Conservation (phyloP, 192 early-diverging fungal species). For the Mortierella claussenii region DNA sequence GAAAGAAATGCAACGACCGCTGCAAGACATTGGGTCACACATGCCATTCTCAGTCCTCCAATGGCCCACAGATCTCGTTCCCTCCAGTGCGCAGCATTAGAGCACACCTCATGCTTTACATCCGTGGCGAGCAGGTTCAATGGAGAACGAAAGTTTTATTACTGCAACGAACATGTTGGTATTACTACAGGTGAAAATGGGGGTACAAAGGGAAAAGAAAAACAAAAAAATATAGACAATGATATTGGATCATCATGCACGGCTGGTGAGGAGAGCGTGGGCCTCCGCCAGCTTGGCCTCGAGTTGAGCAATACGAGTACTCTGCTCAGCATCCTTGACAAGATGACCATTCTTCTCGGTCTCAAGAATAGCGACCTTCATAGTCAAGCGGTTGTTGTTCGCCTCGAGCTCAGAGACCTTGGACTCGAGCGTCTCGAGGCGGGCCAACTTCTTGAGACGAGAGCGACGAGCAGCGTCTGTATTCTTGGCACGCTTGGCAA, state of each 20-base stretch:
- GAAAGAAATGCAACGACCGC: too few species aligned
- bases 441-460: constrained; percentile 81
- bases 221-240: neutral
- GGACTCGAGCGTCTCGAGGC: constrained; percentile 78
- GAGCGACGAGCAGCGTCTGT: constrained; percentile 92
- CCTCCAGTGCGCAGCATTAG: too few species aligned
- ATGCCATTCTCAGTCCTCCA: too few species aligned
- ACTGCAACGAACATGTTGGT: too few species aligned
- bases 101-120: too few species aligned
- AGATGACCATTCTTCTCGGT: constrained; percentile 62
- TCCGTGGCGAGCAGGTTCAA: too few species aligned
- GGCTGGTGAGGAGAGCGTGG: constrained; percentile 55
- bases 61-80: too few species aligned
- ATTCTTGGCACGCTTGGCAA: constrained; percentile 69
- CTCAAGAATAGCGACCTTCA: constrained; percentile 64
- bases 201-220: too few species aligned
- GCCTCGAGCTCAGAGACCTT: constrained; percentile 79
- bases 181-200: too few species aligned
- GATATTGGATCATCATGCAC: constrained; percentile 11
- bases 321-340: constrained; percentile 57
- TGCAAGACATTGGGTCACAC: too few species aligned
- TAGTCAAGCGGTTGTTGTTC: constrained; percentile 71
- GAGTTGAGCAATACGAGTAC: constrained; percentile 57
- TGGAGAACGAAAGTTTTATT: too few species aligned
- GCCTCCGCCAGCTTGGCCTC: constrained; percentile 65